phyloP scores from a whole-genome alignment of 2,329 filamentous ascomycete genomes.

The Ophiocordyceps sinensis region DNA sequence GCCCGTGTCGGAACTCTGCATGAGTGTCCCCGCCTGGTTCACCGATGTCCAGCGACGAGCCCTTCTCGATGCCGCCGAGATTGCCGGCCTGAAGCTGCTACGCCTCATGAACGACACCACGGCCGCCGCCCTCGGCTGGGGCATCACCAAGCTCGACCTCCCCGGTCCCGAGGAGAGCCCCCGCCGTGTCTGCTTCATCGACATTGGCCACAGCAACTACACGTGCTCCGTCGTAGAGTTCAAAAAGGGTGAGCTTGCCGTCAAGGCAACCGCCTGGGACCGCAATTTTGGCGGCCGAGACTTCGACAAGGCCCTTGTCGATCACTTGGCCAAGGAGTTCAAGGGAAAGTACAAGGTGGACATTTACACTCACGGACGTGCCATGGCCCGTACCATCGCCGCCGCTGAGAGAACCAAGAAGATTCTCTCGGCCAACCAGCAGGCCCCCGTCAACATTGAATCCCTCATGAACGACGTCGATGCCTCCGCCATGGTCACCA shows the following conservation, averaged over 20 bases:
- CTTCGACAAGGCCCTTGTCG: constrained; percentile 88
- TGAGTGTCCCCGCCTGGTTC: constrained; percentile 95
- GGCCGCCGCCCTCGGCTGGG: constrained; percentile 86
- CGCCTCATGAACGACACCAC: constrained; percentile 97
- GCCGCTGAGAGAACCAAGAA: constrained; percentile 98
- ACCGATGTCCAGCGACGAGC: constrained; percentile 84
- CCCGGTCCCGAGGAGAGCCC: constrained; percentile 82
- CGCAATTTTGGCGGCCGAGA: constrained; percentile 94
- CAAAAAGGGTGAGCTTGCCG: constrained; percentile 87
- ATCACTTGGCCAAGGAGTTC: constrained; percentile 93
- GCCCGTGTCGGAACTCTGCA: constrained; percentile 81
- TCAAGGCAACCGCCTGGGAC: constrained; percentile 86
- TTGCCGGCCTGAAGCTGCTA: constrained; percentile 83
- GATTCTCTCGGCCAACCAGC: constrained; percentile 87
- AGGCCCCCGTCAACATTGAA: constrained; percentile 89
- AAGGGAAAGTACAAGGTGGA: constrained; percentile 97
- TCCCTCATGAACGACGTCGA: constrained; percentile 98
- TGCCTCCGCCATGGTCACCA: constrained; percentile 75
- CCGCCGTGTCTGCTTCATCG: constrained; percentile 77
- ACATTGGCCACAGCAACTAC: constrained; percentile 95
- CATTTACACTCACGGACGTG: constrained; percentile 81
- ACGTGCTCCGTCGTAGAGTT: constrained; percentile 91
- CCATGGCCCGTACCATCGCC: constrained; percentile 69
- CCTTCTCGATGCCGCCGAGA: constrained; percentile 81
- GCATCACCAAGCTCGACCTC: constrained; percentile 94